Evolutionary conservation across 257 asterid genomes (phyloP).

Genomic region (Salvia splendens): DNA sequence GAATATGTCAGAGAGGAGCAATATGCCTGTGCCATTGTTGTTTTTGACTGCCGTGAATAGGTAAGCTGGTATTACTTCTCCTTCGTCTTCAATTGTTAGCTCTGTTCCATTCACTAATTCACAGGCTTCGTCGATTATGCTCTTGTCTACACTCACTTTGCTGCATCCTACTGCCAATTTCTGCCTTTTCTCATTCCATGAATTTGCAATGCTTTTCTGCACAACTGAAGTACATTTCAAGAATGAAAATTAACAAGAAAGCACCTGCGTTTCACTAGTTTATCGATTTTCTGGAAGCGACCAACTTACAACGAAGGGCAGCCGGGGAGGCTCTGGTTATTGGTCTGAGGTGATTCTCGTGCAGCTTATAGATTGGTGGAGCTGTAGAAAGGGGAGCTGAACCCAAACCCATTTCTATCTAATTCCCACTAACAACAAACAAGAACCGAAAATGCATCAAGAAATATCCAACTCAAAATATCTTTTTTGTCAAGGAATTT

Average conservation of each 20-base stretch:
- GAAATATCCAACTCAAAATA: slow-evolving; percentile 33
- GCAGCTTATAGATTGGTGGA: slow-evolving; percentile 39
- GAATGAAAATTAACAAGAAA: not conserved
- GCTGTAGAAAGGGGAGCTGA: slow-evolving; percentile 44
- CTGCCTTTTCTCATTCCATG: slow-evolving; percentile 30
- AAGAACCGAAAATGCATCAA: slow-evolving; percentile 3
- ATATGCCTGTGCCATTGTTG: slow-evolving; percentile 73
- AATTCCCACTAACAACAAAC: slow-evolving; percentile 5
- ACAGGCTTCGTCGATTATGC: slow-evolving; percentile 59
- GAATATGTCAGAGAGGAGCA: slow-evolving; percentile 74
- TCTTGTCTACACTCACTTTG: slow-evolving; percentile 53
- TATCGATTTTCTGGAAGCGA: slow-evolving; percentile 14
- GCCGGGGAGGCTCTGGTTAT: slow-evolving; percentile 27
- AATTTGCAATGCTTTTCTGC: slow-evolving; percentile 48
- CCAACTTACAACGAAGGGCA: slow-evolving; percentile 11
- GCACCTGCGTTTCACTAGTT: not conserved
- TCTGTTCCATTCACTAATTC: slow-evolving; percentile 75
- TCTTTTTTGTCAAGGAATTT: slow-evolving; percentile 37
- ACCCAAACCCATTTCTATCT: slow-evolving; percentile 41
- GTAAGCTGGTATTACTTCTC: slow-evolving; percentile 47
- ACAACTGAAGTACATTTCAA: slow-evolving; percentile 50
- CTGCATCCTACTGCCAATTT: slow-evolving; percentile 40
- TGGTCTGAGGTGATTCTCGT: slow-evolving; percentile 22
- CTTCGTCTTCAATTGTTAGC: slow-evolving; percentile 59
- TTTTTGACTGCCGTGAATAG: slow-evolving; percentile 77